Evolutionary conservation across 345 rosid genomes (phyloP).

Genomic region (Arabidopsis arenosa): DNA sequence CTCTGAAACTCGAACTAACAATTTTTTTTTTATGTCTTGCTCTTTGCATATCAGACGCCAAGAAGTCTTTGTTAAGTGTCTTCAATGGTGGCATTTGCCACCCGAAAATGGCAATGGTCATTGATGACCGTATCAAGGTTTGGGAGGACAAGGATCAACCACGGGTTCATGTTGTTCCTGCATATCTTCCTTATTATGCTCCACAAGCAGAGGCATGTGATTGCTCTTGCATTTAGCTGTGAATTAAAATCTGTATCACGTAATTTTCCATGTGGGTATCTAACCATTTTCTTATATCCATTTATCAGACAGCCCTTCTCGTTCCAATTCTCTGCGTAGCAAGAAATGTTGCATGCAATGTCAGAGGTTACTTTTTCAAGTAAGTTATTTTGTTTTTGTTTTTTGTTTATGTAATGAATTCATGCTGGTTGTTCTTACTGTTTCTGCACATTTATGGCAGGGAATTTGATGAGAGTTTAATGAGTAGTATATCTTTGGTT

Average conservation of each 20-base stretch:
- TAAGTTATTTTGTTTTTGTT: conserved; percentile 50
- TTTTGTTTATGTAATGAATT: conserved; percentile 37
- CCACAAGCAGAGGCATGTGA: conserved; percentile 93
- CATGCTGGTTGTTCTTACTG: conserved; percentile 30
- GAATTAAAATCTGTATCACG: conserved; percentile 19
- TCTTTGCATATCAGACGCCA: conserved; percentile 60
- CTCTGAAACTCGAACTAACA: conserved; percentile 7
- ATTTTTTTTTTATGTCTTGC: conserved; percentile 28
- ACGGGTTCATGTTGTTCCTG: conserved; percentile 94
- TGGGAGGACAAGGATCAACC: conserved; percentile 99
- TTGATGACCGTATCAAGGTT: conserved; percentile 95
- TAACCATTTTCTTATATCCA: conserved; percentile 23
- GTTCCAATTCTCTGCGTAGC: conserved; percentile 96
- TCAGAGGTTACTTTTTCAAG: conserved; percentile 96
- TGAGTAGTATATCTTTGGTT: conserved; percentile 75
- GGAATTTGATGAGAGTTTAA: conserved; percentile 93
- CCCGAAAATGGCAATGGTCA: conserved; percentile 99
- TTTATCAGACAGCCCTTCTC: conserved; percentile 69
- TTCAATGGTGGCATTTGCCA: conserved; percentile 89
- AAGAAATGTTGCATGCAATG: conserved; percentile 99
- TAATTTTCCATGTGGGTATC: conserved; percentile 28
- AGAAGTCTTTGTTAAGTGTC: conserved; percentile 83
- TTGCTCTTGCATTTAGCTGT: conserved; percentile 26
- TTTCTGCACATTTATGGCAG: conserved; percentile 47
- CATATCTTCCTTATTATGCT: conserved; percentile 92